Evolutionary conservation across 2,329 filamentous ascomycete species (phyloP), one percentile per base, ranked within the genome.

Genomic region (Mollisiaceae sp.): DNA sequence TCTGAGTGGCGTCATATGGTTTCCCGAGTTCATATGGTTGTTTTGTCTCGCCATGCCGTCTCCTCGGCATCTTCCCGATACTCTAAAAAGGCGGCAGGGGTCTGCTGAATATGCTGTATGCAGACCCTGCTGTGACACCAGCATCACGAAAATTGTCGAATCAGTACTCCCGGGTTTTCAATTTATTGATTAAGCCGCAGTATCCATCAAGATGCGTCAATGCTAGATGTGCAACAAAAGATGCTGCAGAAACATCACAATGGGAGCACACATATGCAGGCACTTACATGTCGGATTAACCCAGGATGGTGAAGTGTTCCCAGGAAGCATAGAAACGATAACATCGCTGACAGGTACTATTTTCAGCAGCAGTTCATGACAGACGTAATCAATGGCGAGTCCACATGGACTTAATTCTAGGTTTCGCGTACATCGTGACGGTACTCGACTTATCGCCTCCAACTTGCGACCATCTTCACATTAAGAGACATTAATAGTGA

Each of bases 181-280:
- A 54, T 18, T n/a, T 54, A 27, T 54, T 18, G 24, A 54, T 35
- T 54, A 20, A 60, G 56, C 59, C 56, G 64, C 56, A 60, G 36
- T 27, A 24, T 60, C 64, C 64, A 58, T 60, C 27, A n/a, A 52
- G 36, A 52, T 63, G 64, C 64, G 58, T 66, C 57, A 63, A 66
- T 66, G 64, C 64, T 45, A 66, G 64, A 63, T 39, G 43, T 66
- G 64, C 64, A 66, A 63, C 64, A 66, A 24, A 50, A 63, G 47
- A 66, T 20, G 43, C 27, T 20, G 45, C 50, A 35, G 50, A 35
- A 50, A 50, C 45, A 50, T 22, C n/a, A 50, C 20, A 11, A 50
- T 50, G 45, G 22, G 45, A 24, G 24, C 9, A 6, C 45, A 22
- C 45, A 22, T 50, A 1, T 24, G 11, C 15, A 18, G 4, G 38